Percentiles rank a stretch among this genome's conserved stretches.
Conservation (phyloP, 768 basidiomycete species). For the Russula dissimulans region DNA sequence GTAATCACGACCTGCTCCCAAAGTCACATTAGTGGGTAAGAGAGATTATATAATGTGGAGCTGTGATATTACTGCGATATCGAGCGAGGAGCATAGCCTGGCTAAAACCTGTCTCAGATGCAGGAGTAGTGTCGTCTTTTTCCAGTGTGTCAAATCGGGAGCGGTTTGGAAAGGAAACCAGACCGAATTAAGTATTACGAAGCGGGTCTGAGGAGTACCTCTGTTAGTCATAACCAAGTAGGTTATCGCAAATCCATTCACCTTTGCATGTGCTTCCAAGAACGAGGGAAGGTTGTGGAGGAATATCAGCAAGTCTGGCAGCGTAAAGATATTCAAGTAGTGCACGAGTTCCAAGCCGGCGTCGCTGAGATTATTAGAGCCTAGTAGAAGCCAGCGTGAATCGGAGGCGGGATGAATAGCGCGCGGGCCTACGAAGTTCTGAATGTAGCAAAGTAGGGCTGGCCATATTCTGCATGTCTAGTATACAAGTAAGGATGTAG, state of each 20-base stretch:
- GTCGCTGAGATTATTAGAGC: slow-evolving; percentile 21
- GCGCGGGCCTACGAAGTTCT: slow-evolving; percentile 19
- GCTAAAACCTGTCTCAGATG: slow-evolving; percentile 45
- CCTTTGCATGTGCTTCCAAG: slow-evolving; percentile 38
- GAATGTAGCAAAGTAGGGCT: slow-evolving; percentile 28
- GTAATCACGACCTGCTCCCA: slow-evolving; percentile 43
- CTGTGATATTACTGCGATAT: slow-evolving; percentile 8
- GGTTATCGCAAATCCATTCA: slow-evolving; percentile 21
- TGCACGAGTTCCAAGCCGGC: slow-evolving; percentile 26
- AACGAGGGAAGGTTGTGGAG: slow-evolving; percentile 43
- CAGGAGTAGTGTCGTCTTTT: slow-evolving; percentile 38
- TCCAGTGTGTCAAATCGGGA: slow-evolving; percentile 30
- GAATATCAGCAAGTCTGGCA: slow-evolving; percentile 51
- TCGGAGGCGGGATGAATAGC: neutral
- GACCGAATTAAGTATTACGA: slow-evolving; percentile 59
- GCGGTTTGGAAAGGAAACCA: slow-evolving; percentile 56
- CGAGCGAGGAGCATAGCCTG: slow-evolving; percentile 36
- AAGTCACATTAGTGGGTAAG: neutral
- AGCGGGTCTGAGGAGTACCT: slow-evolving; percentile 34
- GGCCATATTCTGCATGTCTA: slow-evolving; percentile 44
- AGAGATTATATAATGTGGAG: neutral
- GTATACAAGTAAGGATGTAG: slow-evolving; percentile 12
- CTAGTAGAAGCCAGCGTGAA: slow-evolving; percentile 5
- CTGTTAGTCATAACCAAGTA: neutral
- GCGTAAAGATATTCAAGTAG: slow-evolving; percentile 35